Conservation (phyloP, 1,284 basidiomycete genomes). For the Exobasidium rhododendri region DNA sequence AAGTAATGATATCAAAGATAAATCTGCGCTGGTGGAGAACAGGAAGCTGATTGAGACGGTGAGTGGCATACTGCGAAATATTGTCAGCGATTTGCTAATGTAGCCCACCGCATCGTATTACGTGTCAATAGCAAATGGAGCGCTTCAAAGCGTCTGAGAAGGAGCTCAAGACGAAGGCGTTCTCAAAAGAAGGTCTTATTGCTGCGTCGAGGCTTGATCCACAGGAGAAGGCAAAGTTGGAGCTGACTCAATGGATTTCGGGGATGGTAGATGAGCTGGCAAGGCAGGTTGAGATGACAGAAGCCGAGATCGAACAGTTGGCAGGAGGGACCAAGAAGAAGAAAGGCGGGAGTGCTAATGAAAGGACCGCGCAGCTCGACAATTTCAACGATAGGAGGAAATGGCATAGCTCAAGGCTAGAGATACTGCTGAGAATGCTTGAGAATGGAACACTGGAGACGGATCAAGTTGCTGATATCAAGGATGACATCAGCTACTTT, state of each 20-base stretch:
- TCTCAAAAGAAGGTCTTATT: conserved; percentile 96
- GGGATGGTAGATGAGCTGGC: conserved; percentile 77
- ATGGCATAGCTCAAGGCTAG: conserved; percentile 91
- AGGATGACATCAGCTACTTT: conserved; percentile 95
- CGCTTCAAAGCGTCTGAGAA: conserved; percentile 99
- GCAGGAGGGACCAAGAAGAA: conserved; percentile 72
- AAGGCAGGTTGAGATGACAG: conserved; percentile 87
- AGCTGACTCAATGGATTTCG: conserved; percentile 65
- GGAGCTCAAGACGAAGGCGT: conserved; percentile 99
- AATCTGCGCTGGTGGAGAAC: conserved; percentile 85
- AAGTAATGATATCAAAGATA: conserved; percentile 99
- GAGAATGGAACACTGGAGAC: conserved; percentile 87
- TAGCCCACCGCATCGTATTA: no score
- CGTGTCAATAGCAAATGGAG: conserved; percentile 88
- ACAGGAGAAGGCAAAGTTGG: conserved; percentile 91
- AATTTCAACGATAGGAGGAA: conserved; percentile 85
- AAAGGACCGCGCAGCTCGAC: conserved; percentile 79
- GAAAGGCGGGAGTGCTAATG: conserved; percentile 65
- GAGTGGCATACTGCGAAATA: conserved; percentile 54
- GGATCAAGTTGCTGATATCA: conserved; percentile 76
- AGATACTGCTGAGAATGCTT: conserved; percentile 85
- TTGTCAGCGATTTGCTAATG: no score
- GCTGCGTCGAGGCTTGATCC: conserved; percentile 92
- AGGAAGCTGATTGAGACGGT: conserved; percentile 95
- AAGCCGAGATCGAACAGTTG: conserved; percentile 92